Conservation (phyloP, 179 eudicot genomes). For the Amaranthus tricolor region DNA sequence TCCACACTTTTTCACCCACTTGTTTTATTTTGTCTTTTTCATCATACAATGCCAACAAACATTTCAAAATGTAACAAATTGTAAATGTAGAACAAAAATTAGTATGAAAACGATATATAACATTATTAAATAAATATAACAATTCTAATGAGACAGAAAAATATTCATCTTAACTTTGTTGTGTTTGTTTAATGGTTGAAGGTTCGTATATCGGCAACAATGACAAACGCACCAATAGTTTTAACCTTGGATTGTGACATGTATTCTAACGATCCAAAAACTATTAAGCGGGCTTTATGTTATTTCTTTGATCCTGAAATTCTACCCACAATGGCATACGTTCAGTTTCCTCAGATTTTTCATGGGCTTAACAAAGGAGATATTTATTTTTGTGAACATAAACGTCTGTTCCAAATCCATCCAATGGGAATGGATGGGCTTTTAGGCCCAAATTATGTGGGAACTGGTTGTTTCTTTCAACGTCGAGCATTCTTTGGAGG, state of each 20-base stretch:
- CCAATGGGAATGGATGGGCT: slow-evolving; percentile 74
- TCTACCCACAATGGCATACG: slow-evolving; percentile 42
- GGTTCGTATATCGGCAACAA: slow-evolving; percentile 76
- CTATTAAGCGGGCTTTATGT: slow-evolving; percentile 53
- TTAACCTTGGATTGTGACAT: slow-evolving; percentile 78
- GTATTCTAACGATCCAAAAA: slow-evolving; percentile 73
- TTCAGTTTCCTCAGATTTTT: slow-evolving; percentile 79
- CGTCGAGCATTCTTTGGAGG: slow-evolving; percentile 68
- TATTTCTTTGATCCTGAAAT: slow-evolving; percentile 42
- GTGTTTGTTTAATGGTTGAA: slow-evolving; percentile 9
- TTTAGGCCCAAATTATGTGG: slow-evolving; percentile 63
- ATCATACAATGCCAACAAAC: too few species aligned
- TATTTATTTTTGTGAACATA: slow-evolving; percentile 56
- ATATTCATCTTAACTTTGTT: background rate
- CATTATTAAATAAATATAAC: too few species aligned
- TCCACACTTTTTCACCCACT: too few species aligned
- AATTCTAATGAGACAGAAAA: too few species aligned
- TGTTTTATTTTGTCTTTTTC: too few species aligned
- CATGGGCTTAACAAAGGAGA: slow-evolving; percentile 63
- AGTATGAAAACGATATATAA: too few species aligned
- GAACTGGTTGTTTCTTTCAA: slow-evolving; percentile 70
- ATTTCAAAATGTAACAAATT: too few species aligned
- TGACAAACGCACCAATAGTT: slow-evolving; percentile 84
- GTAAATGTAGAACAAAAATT: too few species aligned
- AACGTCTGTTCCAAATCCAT: slow-evolving; percentile 46